Percentiles rank a stretch among this genome's conserved stretches.
phyloP scores from a whole-genome alignment of 2,329 filamentous ascomycete species.

The Aurifilum marmelostoma region DNA sequence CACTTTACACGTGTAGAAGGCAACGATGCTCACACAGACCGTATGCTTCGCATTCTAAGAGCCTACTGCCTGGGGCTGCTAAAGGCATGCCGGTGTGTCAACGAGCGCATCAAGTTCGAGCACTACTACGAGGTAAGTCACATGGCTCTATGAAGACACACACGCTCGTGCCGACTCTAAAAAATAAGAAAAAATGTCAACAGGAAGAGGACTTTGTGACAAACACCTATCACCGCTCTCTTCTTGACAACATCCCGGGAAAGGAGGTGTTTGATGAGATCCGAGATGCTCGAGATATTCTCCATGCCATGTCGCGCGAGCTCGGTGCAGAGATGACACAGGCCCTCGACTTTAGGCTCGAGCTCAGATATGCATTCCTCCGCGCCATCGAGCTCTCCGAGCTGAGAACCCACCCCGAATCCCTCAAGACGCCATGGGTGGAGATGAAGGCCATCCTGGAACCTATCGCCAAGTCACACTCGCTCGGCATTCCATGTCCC shows the following conservation, averaged over 20 bases:
- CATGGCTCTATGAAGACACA: conserved; percentile 30
- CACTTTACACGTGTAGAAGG: conserved; percentile 56
- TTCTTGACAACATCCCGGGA: conserved; percentile 68
- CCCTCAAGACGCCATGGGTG: conserved; percentile 55
- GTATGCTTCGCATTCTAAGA: conserved; percentile 68
- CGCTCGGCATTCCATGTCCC: conserved; percentile 66
- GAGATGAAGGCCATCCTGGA: conserved; percentile 55
- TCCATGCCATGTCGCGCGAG: conserved; percentile 47
- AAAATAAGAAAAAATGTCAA: not conserved
- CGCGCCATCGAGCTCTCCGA: conserved; percentile 54
- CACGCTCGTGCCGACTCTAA: not conserved
- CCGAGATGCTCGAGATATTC: conserved; percentile 55
- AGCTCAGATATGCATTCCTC: conserved; percentile 68
- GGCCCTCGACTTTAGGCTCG: conserved; percentile 68
- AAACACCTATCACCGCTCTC: conserved; percentile 80
- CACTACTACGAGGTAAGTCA: conserved; percentile 80
- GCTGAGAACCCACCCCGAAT: conserved; percentile 49
- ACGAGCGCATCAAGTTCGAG: conserved; percentile 76
- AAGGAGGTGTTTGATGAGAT: conserved; percentile 60
- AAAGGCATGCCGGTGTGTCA: conserved; percentile 80
- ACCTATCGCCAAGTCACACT: conserved; percentile 61
- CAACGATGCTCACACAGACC: conserved; percentile 40
- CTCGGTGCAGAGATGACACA: conserved; percentile 46
- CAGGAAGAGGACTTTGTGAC: conserved; percentile 97
- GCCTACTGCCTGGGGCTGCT: conserved; percentile 86